Evolutionary conservation across 306 rosid genomes (phyloP), one percentile per base, ranked within the genome.

Genomic region (Abrus precatorius): DNA sequence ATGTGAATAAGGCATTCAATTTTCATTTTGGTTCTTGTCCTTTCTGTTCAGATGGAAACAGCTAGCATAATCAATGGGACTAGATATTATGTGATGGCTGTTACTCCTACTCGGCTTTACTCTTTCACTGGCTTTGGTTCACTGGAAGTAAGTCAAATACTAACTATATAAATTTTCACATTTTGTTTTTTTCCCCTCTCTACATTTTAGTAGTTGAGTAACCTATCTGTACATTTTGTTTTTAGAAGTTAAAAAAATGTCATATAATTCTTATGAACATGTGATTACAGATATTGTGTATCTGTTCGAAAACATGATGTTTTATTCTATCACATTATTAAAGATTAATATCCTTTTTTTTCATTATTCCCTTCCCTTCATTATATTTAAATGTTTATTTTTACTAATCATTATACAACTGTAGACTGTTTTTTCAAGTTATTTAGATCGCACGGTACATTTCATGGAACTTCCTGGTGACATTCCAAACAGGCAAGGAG

Each of bases 381-480:
- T 60, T 75, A 47, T 75, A 52, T 56, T 55, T 83, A 14, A 47
- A 83, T 40, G 27, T 78, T 74, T 74, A 13, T 79, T 45, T 82
- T 38, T 70, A 53, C 54, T 81, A 66, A 68, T 66, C 83, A 10
- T 71, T 85, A 57, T 77, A 73, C 84, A 79, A 76, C 75, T 89
- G 81, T 83, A 95, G 98, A 82, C 88, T 71, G 91, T 95, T 75
- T 95, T 93, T 85, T 57, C 95, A 53, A 87, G 96, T 88, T 95
- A 95, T 84, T 78, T 86, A 74, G 96, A 90, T 9, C 94, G 94
- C 76, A 88, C 93, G 0, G 97, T 95, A 75, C 98, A 89, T 89
- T 95, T 95, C 86, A 95, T 95, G 99, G 97, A 90, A 81, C 98
- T 95, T 85, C 99, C 99, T 12, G 98, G 99, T 8, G 97, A 95